Percentiles rank a stretch among this genome's conserved stretches.
Conservation (phyloP, 805 yeast genomes). For the Wickerhamiella kazuoi region DNA sequence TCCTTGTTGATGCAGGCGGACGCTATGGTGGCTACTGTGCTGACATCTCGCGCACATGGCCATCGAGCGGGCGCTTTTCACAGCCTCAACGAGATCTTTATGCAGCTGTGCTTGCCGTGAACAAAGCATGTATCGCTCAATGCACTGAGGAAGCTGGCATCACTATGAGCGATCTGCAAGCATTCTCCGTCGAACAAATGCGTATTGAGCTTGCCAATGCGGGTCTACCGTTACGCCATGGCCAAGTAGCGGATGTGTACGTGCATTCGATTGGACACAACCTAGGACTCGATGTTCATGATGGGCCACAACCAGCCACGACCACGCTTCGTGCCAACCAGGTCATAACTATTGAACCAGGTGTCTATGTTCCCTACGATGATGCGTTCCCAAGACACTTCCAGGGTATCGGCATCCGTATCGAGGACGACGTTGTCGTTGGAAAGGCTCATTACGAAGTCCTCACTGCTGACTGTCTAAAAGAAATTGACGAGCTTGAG, state of each 20-base stretch:
- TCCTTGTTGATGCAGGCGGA: slow-evolving; percentile 91
- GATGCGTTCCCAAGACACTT: slow-evolving; percentile 58
- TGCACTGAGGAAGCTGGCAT: slow-evolving; percentile 38
- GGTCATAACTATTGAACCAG: slow-evolving; percentile 91
- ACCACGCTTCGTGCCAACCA: slow-evolving; percentile 53
- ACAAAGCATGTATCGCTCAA: slow-evolving; percentile 54
- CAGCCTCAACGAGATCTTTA: slow-evolving; percentile 72
- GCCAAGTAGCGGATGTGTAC: slow-evolving; percentile 32
- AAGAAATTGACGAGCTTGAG: slow-evolving; percentile 73
- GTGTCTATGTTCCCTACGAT: slow-evolving; percentile 68
- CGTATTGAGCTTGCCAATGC: slow-evolving; percentile 48
- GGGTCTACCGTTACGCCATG: slow-evolving; percentile 35
- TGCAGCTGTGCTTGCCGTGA: slow-evolving; percentile 71
- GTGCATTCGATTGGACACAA: slow-evolving; percentile 96
- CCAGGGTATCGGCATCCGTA: slow-evolving; percentile 81
- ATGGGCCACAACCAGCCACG: slow-evolving; percentile 8
- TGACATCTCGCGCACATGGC: slow-evolving; percentile 96
- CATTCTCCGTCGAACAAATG: slow-evolving; percentile 41
- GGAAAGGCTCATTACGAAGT: slow-evolving; percentile 41
- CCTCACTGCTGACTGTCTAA: slow-evolving; percentile 67
- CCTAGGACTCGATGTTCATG: slow-evolving; percentile 66
- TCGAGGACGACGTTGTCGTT: slow-evolving; percentile 85
- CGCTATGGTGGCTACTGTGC: slow-evolving; percentile 85
- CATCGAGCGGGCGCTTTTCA: slow-evolving; percentile 56
- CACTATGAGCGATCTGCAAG: slow-evolving; percentile 62